Conservation (phyloP, 2,329 filamentous ascomycete genomes). For the Ophiocordyceps robertsii region DNA sequence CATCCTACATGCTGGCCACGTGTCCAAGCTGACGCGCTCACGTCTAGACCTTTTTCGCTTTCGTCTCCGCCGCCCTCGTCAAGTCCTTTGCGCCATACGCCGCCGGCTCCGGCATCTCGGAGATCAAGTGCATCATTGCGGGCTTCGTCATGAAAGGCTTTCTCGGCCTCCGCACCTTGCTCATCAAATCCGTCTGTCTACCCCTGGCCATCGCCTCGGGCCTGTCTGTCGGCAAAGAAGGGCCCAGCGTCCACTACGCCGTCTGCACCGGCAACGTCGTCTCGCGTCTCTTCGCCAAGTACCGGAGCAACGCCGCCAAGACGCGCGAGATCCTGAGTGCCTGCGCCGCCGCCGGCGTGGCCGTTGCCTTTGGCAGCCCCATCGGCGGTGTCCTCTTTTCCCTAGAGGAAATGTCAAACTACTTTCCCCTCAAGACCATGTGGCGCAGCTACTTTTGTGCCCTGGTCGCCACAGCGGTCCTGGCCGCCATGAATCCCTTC, state of each 20-base stretch:
- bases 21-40: no score
- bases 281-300: slow-evolving; percentile 83
- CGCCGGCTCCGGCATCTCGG: slow-evolving; percentile 89
- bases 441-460: slow-evolving; percentile 99
- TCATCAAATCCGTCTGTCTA: slow-evolving; percentile 87
- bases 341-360: slow-evolving; percentile 87
- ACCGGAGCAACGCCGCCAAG: slow-evolving; percentile 81
- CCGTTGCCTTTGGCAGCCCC: slow-evolving; percentile 91
- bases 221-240: slow-evolving; percentile 90
- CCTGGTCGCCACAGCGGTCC: slow-evolving; percentile 79
- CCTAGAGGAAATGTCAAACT: slow-evolving; percentile 91
- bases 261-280: slow-evolving; percentile 97
- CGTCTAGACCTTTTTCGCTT: slow-evolving; percentile 59
- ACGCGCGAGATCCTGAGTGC: slow-evolving; percentile 91
- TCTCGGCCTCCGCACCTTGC: slow-evolving; percentile 74
- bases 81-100: slow-evolving; percentile 91
- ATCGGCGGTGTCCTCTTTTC: slow-evolving; percentile 96
- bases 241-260: slow-evolving; percentile 96
- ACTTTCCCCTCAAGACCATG: slow-evolving; percentile 93
- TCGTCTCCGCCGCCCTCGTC: slow-evolving; percentile 70
- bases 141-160: slow-evolving; percentile 99
- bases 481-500: slow-evolving; percentile 96
- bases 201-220: slow-evolving; percentile 90
- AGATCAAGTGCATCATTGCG: slow-evolving; percentile 98
- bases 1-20: not conserved